Evolutionary conservation across 495 filamentous ascomycete genomes (phyloP), one percentile per base, ranked within the genome.

Genomic region (Parmelia sp.): DNA sequence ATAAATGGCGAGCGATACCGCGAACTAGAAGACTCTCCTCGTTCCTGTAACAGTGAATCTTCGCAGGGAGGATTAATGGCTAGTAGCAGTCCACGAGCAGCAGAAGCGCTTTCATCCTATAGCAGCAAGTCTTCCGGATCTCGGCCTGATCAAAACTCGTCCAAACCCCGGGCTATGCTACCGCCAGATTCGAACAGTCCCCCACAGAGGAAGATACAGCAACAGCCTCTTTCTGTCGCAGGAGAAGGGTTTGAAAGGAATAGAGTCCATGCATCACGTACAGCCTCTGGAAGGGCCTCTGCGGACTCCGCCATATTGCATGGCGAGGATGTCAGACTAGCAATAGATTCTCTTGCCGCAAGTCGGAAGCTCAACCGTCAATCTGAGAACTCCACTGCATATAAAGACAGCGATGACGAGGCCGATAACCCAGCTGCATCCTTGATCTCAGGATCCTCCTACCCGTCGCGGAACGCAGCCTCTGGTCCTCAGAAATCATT

Each of bases 311-410:
- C 67, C 15, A 56, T 74, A 6, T 74, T 82, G 19, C 80, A 89
- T 31, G 88, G 89, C 61, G 88, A 89, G 70, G 88, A 91, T 71
- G 85, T 88, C 12, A 83, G 75, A 59, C 73, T 91, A 31, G 78
- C 91, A 2, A 82, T 78, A 68, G 82, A 89, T 65, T 86, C 87
- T 45, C 70, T 89, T 44, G 78, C 76, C 6, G 82, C 83, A 14
- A 82, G 71, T 42, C 63, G 63, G 61, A 61, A 37, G 35, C 66
- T 72, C 19, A 68, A 64, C 37, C 62, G 69, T 44, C 61, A 58
- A 6, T 64, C 61, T 27, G 29, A 56, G 31, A 40, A 36, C 33
- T 47, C 44, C 3, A 27, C 37, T 49, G 53, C 39, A n/a, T 66
- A 57, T 39, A 66, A 67, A 56, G 63, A 66, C 42, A 58, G 49